Base-by-base conservation (phyloP, 108 stramenopile genomes). In the Discostella pseudostelligera region DNA sequence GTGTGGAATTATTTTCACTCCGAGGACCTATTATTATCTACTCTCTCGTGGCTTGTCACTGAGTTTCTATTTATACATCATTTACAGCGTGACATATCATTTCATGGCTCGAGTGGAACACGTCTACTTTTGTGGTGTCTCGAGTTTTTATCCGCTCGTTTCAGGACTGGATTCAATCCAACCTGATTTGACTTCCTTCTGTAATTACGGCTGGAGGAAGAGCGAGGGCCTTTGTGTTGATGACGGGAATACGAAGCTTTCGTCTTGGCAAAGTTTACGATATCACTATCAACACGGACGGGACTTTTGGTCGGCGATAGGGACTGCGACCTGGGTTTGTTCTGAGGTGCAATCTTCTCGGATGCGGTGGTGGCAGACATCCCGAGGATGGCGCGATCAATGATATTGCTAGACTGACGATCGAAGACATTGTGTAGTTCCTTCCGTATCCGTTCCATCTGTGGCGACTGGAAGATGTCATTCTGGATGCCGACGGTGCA, bases 371-470 rank as follows among this genome's bases (percentile, higher is more conserved):
- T 5, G 32, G 32, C 5, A 32, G 32, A 32, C 32, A 32, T 32
- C 32, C 32, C 32, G 5, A 32, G 32, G 32, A 32, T 9, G 17
- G 14, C 56, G 21, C 59, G 44, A 11, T 40, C 13, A 5, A 59
- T 44, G 3, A 62, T 39, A 29, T 53, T 51, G 16, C 61, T 59
- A 44, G 69, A 70, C 44, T 70, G 60, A 14, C 54, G 62, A 59
- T 72, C 72, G 35, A 65, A 72, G 6, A 65, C 48, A 16, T 65
- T 49, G 14, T 59, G 57, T 37, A 72, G 36, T 25, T 65, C 57
- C 35, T 44, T 11, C 14, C 43, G 16, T 6, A 50, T 53, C 21
- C 50, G 35, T 17, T 46, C n/a, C 10, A 61, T 21, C n/a, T 47
- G 46, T 8, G n/a, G 16, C 13, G 50, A 14, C 24, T 28, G 25